Conservation (phyloP, 2,329 filamentous ascomycete genomes). For the Geoglossum cookeanum region DNA sequence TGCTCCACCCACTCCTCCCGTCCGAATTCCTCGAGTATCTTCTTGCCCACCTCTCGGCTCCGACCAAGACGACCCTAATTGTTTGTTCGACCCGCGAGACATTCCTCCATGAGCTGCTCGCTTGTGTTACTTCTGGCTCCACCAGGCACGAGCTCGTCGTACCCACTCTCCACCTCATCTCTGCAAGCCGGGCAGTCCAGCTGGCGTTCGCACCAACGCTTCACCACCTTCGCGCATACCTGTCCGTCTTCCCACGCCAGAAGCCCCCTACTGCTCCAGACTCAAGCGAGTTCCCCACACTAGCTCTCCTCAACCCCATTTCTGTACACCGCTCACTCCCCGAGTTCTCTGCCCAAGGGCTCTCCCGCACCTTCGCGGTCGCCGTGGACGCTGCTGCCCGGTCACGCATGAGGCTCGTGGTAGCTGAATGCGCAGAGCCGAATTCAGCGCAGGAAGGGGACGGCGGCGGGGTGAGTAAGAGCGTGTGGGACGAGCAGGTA, state of each 20-base stretch:
- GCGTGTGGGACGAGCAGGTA: constrained; percentile 24
- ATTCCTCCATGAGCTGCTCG: constrained; percentile 42
- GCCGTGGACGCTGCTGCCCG: constrained; percentile 20
- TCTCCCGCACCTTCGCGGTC: constrained; percentile 25
- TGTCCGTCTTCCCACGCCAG: constrained; percentile 32
- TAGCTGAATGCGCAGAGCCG: constrained; percentile 10
- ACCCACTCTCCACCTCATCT: constrained; percentile 49
- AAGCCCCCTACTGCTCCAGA: constrained; percentile 15
- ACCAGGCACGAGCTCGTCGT: constrained; percentile 27
- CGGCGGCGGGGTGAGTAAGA: constrained; percentile 10
- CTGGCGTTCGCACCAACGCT: constrained; percentile 57
- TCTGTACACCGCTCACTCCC: constrained; percentile 46
- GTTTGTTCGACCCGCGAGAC: constrained; percentile 45
- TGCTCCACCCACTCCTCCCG: constrained; percentile 34
- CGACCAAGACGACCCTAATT: constrained; percentile 40
- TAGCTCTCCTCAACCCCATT: constrained; percentile 48
- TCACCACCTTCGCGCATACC: constrained; percentile 56
- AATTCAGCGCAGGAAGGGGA: not conserved
- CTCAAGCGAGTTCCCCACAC: constrained; percentile 19
- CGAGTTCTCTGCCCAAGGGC: constrained; percentile 58
- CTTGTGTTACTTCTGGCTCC: constrained; percentile 22
- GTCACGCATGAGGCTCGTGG: constrained; percentile 16
- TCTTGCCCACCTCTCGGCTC: constrained; percentile 33
- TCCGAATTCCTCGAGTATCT: constrained; percentile 47
- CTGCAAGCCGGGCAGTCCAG: constrained; percentile 47